Evolutionary conservation across 805 yeast genomes (phyloP), one percentile per base, ranked within the genome.

Genomic region (Metschnikowia dekortorum): DNA sequence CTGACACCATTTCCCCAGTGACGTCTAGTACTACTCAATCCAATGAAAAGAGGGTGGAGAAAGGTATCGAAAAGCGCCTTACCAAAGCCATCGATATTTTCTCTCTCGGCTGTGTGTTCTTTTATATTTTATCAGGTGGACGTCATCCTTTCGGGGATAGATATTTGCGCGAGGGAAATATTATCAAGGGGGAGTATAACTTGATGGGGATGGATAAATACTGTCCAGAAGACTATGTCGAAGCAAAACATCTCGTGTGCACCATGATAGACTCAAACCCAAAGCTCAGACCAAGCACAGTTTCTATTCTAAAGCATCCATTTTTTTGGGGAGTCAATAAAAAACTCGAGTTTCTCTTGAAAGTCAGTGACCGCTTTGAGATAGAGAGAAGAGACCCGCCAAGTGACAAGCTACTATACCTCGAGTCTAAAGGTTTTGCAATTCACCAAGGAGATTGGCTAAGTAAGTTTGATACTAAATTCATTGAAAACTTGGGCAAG

Each of bases 91-190:
- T 94, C 48, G 99, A 94, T 67, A 87, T 94, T 4, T 94, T 94
- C 63, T 88, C 97, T 0, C 72, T 92, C 53, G 99, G 99, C 0
- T 94, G 99, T 69, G 91, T 94, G 0, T 94, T 89, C 62, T 92
- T 80, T 64, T 94, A 90, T 61, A 85, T 91, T 37, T 68, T 94
- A 35, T 78, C 96, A 0, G 81, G 80, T 13, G 98, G 99, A 0
- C 63, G 67, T 8, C 99, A 94, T 73, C 99, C 99, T 5, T 94
- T 88, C 71, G 99, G 99, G n/a, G 94, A 87, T 60, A 74, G 89
- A 43, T 89, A 89, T 60, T 65, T 85, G 59, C 77, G 99, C 48
- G 98, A 94, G 61, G 94, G 87, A 10, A 91, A 94, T 61, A 90
- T 94, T 14, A 81, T 89, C 52, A 83, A 80, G 57, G 87, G 85